Conservation (phyloP, 768 basidiomycete species). For the Royoungia palumana region DNA sequence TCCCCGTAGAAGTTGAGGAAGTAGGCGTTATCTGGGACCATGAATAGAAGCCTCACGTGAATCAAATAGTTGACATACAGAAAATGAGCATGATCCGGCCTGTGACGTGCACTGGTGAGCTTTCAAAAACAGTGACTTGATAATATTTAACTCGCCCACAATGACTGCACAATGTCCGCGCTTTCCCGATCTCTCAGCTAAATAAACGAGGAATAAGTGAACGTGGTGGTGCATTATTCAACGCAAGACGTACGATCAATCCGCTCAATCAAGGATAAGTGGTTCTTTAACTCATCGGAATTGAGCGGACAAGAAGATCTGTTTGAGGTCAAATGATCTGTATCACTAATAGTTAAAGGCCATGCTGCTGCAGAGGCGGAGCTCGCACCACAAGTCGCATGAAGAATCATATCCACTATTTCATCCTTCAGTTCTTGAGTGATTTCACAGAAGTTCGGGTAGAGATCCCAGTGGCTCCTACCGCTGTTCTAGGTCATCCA, state of each 20-base stretch:
- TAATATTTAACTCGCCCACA: conserved; percentile 12
- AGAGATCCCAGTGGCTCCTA: conserved; percentile 37
- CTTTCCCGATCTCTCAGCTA: conserved; percentile 12
- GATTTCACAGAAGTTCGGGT: conserved; percentile 26
- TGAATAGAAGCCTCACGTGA: background rate
- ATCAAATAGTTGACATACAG: conserved; percentile 16
- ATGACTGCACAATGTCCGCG: conserved; percentile 20
- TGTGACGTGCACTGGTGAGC: conserved; percentile 6
- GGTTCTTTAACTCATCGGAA: conserved; percentile 16
- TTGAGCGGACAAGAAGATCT: conserved; percentile 25
- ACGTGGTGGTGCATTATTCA: background rate
- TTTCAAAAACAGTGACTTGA: background rate
- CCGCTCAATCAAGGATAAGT: conserved; percentile 25
- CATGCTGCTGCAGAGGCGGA: background rate
- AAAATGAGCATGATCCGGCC: conserved; percentile 33
- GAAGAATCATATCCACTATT: conserved; percentile 24
- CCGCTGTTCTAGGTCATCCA: background rate
- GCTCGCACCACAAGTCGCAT: conserved; percentile 26
- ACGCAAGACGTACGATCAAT: conserved; percentile 19
- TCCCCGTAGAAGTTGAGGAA: conserved; percentile 46
- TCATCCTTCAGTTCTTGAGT: conserved; percentile 28
- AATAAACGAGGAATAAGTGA: background rate
- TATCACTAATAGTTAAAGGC: background rate
- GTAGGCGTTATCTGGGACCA: conserved; percentile 27
- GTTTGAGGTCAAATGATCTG: conserved; percentile 29